phyloP scores from a whole-genome alignment of 257 asterid genomes.

The Penstemon eatonii region DNA sequence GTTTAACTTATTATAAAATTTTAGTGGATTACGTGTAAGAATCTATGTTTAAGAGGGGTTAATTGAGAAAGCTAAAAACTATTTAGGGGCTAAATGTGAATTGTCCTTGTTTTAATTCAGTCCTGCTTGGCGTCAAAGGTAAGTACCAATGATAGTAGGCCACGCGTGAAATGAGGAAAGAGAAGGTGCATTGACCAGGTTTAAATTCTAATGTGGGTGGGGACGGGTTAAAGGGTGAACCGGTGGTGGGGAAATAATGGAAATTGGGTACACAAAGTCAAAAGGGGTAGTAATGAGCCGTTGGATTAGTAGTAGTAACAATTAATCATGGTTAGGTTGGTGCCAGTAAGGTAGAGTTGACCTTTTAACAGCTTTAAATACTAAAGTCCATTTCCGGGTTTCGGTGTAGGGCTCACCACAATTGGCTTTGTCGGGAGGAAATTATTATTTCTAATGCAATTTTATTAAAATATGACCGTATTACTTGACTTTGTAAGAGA shows the following conservation, averaged over 20 bases:
- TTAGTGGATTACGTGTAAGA: no score
- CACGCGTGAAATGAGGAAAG: slow-evolving; percentile 35
- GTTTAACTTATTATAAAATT: no score
- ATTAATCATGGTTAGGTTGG: slow-evolving; percentile 30
- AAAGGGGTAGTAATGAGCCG: slow-evolving; percentile 64
- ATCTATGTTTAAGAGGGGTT: no score
- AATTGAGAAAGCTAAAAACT: no score
- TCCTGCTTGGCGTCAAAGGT: slow-evolving; percentile 44
- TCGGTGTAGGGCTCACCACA: slow-evolving; percentile 29
- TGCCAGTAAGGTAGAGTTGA: slow-evolving; percentile 53
- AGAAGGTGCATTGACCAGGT: slow-evolving; percentile 44
- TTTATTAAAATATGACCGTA: no score
- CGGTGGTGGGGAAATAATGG: slow-evolving; percentile 30
- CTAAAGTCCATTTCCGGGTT: slow-evolving; percentile 26
- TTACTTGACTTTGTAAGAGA: slow-evolving; percentile 4
- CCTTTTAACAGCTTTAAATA: slow-evolving; percentile 35
- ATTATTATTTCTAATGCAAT: no score
- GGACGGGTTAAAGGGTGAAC: slow-evolving; percentile 33
- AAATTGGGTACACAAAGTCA: slow-evolving; percentile 48
- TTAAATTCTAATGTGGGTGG: slow-evolving; percentile 24
- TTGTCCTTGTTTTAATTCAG: slow-evolving; percentile 32
- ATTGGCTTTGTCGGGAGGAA: slow-evolving; percentile 27
- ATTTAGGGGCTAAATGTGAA: no score
- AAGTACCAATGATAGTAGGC: slow-evolving; percentile 24
- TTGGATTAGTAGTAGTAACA: slow-evolving; percentile 39